Percentiles rank a stretch among this genome's conserved stretches.
Evolutionary conservation across 2,329 filamentous ascomycete genomes (phyloP).

Genomic region (Fusarium luffae): DNA sequence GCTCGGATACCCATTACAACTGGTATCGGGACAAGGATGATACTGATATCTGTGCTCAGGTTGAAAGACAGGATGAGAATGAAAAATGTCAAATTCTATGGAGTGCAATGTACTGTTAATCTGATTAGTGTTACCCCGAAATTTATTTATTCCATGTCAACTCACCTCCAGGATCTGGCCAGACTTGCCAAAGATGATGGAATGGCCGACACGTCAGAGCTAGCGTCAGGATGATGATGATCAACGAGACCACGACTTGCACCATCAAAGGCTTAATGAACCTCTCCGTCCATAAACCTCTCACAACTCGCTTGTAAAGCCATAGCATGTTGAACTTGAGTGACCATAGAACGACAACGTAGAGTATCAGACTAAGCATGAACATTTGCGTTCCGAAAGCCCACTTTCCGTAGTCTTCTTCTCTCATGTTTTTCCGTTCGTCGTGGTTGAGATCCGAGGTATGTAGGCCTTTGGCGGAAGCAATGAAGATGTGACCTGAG

Average conservation of each 20-base stretch:
- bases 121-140: too few species aligned
- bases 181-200: constrained; percentile 50
- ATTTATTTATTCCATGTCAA: too few species aligned
- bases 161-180: constrained; percentile 51
- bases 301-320: constrained; percentile 53
- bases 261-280: constrained; percentile 51
- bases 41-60: constrained; percentile 49
- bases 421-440: constrained; percentile 47
- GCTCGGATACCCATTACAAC: constrained; percentile 47
- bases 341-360: constrained; percentile 53
- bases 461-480: constrained; percentile 46
- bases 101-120: constrained; percentile 49
- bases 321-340: constrained; percentile 57
- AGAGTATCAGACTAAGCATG: constrained; percentile 49
- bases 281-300: constrained; percentile 50
- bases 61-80: constrained; percentile 50
- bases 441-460: constrained; percentile 47
- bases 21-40: constrained; percentile 51
- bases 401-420: constrained; percentile 44
- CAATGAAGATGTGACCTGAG: constrained; percentile 44
- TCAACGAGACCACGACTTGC: constrained; percentile 43
- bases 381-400: constrained; percentile 52
- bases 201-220: constrained; percentile 50
- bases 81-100: constrained; percentile 49
- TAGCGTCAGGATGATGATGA: constrained; percentile 45